phyloP scores from a whole-genome alignment of 371 early-diverging fungal genomes.

The Mortierella sp. region DNA sequence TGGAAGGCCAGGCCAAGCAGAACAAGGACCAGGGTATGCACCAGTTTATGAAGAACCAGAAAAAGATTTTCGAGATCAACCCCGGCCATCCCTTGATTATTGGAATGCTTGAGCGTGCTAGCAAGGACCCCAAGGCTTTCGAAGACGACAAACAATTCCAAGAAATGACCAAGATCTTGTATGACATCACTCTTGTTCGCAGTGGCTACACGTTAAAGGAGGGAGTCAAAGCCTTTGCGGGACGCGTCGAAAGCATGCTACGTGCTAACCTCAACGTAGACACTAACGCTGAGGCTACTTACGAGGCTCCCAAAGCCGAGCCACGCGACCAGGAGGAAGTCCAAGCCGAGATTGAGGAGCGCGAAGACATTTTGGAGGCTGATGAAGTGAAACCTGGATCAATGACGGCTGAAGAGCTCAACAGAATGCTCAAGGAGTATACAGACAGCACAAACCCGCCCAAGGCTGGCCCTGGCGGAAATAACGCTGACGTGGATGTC shows the following conservation, averaged over 20 bases:
- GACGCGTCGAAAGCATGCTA: conserved; percentile 78
- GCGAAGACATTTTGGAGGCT: conserved; percentile 53
- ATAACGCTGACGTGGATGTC: conserved; percentile 19
- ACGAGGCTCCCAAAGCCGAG: conserved; percentile 59
- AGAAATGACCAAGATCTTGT: conserved; percentile 75
- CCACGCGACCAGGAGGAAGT: conserved; percentile 50
- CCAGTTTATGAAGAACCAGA: conserved; percentile 69
- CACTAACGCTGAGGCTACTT: conserved; percentile 56
- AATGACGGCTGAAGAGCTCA: conserved; percentile 44
- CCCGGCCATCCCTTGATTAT: conserved; percentile 80
- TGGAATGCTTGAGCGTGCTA: conserved; percentile 65
- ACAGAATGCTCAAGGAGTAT: conserved; percentile 49
- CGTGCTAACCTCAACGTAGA: conserved; percentile 74
- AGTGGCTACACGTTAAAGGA: conserved; percentile 82
- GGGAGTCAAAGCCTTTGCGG: conserved; percentile 68
- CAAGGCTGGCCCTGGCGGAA: conserved; percentile 14
- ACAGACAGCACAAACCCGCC: conserved; percentile 53
- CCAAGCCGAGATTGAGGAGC: conserved; percentile 55
- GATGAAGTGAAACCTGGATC: conserved; percentile 39
- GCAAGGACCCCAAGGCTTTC: conserved; percentile 55
- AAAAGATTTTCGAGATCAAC: conserved; percentile 91
- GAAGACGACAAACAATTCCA: conserved; percentile 64
- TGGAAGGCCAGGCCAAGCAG: conserved; percentile 69
- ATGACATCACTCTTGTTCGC: conserved; percentile 82
- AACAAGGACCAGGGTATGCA: conserved; percentile 70